Conservation (phyloP, 306 rosid genomes). For the Astragalus membranaceus region DNA sequence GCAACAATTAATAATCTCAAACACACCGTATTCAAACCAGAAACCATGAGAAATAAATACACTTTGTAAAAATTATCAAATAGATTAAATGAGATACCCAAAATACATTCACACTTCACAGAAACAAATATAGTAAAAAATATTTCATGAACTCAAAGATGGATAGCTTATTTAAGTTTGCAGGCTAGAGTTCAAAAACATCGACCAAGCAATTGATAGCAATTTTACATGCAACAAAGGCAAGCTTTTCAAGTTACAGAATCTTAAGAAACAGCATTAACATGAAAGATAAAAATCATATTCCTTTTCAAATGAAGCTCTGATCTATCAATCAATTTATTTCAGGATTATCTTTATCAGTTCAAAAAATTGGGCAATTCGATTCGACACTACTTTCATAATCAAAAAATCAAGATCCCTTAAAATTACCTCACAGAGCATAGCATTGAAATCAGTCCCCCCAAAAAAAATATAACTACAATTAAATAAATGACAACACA, state of each 20-base stretch:
- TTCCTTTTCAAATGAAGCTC: not conserved
- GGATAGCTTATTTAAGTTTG: not conserved
- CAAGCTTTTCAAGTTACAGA: not conserved
- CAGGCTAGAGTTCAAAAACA: not conserved
- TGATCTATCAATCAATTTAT: not conserved
- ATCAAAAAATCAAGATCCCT: not conserved
- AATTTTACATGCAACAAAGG: slow-evolving; percentile 7
- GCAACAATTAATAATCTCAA: not conserved
- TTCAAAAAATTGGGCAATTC: not conserved
- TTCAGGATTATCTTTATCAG: not conserved
- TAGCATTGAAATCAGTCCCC: not conserved
- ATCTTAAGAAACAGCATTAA: not conserved
- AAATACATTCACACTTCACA: slow-evolving; percentile 1
- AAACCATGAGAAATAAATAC: slow-evolving; percentile 9
- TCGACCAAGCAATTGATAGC: not conserved
- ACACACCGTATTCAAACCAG: not conserved
- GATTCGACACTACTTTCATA: not conserved
- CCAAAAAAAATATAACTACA: not conserved
- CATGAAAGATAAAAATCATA: not conserved
- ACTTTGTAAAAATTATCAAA: slow-evolving; percentile 11
- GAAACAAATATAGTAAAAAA: not conserved
- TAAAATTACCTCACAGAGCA: slow-evolving; percentile 1
- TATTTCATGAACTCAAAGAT: not conserved
- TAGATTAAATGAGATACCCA: not conserved
- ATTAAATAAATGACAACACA: not conserved